Conservation (phyloP, 768 basidiomycete genomes). For the Tricholoma saponaceum region DNA sequence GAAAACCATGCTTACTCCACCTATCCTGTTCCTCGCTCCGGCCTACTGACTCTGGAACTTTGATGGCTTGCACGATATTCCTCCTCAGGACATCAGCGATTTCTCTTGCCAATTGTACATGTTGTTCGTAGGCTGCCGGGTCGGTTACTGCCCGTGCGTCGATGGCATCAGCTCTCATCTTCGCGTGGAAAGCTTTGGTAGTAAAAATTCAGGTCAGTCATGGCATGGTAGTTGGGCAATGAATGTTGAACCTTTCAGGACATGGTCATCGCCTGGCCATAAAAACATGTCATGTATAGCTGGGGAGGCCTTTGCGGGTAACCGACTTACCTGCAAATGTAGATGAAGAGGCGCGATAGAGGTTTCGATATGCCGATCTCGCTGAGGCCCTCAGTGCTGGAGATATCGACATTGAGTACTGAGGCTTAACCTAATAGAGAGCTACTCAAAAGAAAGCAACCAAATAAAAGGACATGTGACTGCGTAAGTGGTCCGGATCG, state of each 20-base stretch:
- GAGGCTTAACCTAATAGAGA: no score
- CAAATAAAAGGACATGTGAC: no score
- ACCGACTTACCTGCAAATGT: constrained; percentile 58
- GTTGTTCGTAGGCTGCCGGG: constrained; percentile 44
- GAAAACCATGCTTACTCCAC: constrained; percentile 46
- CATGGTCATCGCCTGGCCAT: constrained; percentile 47
- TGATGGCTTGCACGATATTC: constrained; percentile 83
- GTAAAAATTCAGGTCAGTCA: background rate
- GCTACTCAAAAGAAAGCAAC: no score
- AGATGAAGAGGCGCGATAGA: constrained; percentile 59
- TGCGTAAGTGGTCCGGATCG: no score
- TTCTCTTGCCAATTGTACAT: constrained; percentile 59
- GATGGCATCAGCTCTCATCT: constrained; percentile 60
- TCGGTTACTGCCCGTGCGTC: constrained; percentile 39
- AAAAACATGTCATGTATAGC: constrained; percentile 1
- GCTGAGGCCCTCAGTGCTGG: constrained; percentile 57
- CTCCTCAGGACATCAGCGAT: constrained; percentile 68
- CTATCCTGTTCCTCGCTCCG: constrained; percentile 27
- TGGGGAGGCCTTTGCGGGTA: background rate
- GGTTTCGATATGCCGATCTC: constrained; percentile 69
- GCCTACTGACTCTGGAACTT: constrained; percentile 31
- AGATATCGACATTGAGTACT: constrained; percentile 53
- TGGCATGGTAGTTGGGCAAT: constrained; percentile 6
- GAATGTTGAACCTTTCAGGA: constrained; percentile 44
- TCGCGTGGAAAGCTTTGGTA: constrained; percentile 60